A percentile compares a stretch with the other conserved stretches of the same genome.
These are phyloP conservation scores for Pyrus pyrifolia DNA, from an alignment of 306 rosid species.

Conservation along the genomic window DNA sequence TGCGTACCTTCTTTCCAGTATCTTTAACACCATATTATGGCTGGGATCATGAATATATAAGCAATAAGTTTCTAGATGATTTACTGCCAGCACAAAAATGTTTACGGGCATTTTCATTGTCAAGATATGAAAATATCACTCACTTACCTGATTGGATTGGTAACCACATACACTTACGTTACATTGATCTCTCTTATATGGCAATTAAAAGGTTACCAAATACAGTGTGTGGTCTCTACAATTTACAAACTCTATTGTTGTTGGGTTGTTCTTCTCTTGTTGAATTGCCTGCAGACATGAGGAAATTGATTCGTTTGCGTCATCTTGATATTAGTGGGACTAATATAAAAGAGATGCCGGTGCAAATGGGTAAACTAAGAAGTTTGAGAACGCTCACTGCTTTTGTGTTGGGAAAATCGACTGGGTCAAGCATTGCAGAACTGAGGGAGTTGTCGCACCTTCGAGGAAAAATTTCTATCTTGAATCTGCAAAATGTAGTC, in stretches of 20 bases:
- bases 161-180: background rate
- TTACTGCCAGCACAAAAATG: background rate
- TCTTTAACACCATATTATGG: background rate
- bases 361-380: background rate
- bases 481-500: conserved; percentile 4
- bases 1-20: background rate
- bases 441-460: background rate
- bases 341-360: background rate
- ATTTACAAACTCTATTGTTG: conserved; percentile 7
- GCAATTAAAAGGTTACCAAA: background rate
- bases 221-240: background rate
- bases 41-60: background rate
- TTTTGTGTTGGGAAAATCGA: background rate
- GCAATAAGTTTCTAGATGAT: background rate
- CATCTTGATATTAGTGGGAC: background rate
- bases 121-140: no score
- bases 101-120: background rate
- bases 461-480: background rate
- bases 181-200: background rate
- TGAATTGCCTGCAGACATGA: background rate
- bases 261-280: background rate
- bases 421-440: background rate
- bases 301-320: background rate
- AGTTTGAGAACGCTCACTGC: background rate
- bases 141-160: background rate